Percentiles rank a stretch among this genome's conserved stretches.
These are phyloP conservation scores for Kazachstania psychrophila DNA, from an alignment of 805 yeast species.

Conservation along the genomic window DNA sequence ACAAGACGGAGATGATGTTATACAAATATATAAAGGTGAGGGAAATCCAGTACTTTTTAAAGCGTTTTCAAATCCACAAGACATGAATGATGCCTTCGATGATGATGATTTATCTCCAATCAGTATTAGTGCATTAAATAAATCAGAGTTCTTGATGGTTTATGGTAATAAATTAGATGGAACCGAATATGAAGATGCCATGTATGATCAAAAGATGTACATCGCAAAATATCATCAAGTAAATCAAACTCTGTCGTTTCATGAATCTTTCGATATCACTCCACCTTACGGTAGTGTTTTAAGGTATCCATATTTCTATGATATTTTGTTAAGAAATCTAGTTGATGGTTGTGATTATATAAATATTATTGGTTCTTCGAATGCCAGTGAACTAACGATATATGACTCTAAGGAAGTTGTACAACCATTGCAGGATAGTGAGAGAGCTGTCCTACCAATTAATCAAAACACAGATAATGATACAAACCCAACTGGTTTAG, in stretches of 20 bases:
- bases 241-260: conserved; percentile 9
- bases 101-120: conserved; percentile 27
- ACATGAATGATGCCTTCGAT: conserved; percentile 18
- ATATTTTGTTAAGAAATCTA: conserved; percentile 36
- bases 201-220: conserved; percentile 24
- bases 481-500: conserved; percentile 61
- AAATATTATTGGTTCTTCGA: conserved; percentile 47
- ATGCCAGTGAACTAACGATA: conserved; percentile 54
- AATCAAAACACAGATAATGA: conserved; percentile 58
- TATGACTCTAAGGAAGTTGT: conserved; percentile 33
- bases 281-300: conserved; percentile 45
- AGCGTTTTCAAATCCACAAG: conserved; percentile 23
- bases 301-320: conserved; percentile 41
- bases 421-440: conserved; percentile 54
- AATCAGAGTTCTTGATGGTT: conserved; percentile 18
- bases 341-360: conserved; percentile 27
- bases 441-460: conserved; percentile 66
- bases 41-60: neutral
- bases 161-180: conserved; percentile 25
- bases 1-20: neutral
- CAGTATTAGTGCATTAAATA: conserved; percentile 16
- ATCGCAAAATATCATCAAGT: conserved; percentile 9
- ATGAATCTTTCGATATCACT: conserved; percentile 36
- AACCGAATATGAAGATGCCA: conserved; percentile 16
- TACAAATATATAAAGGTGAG: conserved; percentile 1